Base-by-base conservation (phyloP, 2,329 filamentous ascomycete species). In the Trichoderma sp. region DNA sequence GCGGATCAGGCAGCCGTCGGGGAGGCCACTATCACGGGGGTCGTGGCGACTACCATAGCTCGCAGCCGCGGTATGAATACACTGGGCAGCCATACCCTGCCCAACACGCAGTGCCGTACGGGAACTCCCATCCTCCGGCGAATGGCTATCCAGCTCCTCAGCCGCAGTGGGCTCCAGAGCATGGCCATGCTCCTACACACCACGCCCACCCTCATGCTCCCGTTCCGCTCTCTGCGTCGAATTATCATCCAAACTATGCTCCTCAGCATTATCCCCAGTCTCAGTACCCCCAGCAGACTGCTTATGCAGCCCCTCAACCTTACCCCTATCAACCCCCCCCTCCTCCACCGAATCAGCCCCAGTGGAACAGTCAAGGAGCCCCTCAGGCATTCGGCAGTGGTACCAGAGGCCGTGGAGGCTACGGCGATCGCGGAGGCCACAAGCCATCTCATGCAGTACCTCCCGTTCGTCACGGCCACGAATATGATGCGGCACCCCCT, bases 191-290 rank as follows among this genome's bases (percentile, higher is more conserved):
- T 66, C 67, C 75, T 8, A 76, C 78, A 35, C 79, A 80, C 63
- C 79, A 80, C 70, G 75, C 77, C n/a, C 79, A 82, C 27, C 75
- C 81, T 37, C 84, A 86, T 72, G 77, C 79, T 52, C 80, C 81
- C 48, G 74, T 80, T 64, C 83, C 84, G 32, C 77, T 88, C 37
- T 81, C 85, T 59, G 77, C 84, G 35, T 80, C 83, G 69, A 86
- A 85, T 72, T 88, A 88, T 72, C 86, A 87, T 71, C 85, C 85
- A 37, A 87, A 85, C 75, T 89, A 87, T 73, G 82, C 85, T 45
- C 83, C 84, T 48, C 87, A 88, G 72, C 76, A 80, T 9, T 89
- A 87, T 68, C 76, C 77, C 35, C 74, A 77, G 53, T 67, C 79
- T 27, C 80, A 82, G 64, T 80, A 81, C 68, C 73, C 78, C 13